A percentile compares a stretch with the other conserved stretches of the same genome.
Conservation (phyloP, 306 rosid species). For the Cajanus cajan region DNA sequence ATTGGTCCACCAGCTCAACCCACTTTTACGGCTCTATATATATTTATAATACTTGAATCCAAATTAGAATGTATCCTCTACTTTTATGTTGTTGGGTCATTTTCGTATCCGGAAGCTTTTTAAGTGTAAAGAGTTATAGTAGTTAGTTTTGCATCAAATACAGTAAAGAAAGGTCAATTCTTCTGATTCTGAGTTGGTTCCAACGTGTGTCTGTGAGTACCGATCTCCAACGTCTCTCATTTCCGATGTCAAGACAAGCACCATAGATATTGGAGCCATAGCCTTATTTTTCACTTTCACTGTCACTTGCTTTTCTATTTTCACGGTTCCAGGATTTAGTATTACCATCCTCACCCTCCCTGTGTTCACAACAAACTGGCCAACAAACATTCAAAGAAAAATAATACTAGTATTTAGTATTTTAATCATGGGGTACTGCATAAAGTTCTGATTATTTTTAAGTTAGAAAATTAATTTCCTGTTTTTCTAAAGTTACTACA, state of each 20-base stretch:
- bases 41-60: neutral
- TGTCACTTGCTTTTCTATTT: neutral
- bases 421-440: neutral
- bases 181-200: constrained; percentile 5
- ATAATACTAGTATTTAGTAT: no score
- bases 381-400: neutral
- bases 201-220: constrained; percentile 33
- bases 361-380: neutral
- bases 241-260: constrained; percentile 26
- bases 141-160: neutral
- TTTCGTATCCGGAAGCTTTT: constrained; percentile 15
- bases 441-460: no score
- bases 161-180: neutral
- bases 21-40: no score
- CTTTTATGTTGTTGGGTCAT: constrained; percentile 11
- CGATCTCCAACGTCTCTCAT: constrained; percentile 50
- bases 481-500: no score
- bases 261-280: constrained; percentile 27
- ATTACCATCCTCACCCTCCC: neutral
- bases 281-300: neutral
- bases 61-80: neutral
- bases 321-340: neutral
- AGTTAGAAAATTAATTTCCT: no score
- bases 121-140: neutral
- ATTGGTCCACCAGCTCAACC: no score